A percentile compares a stretch with the other conserved stretches of the same genome.
phyloP scores from a whole-genome alignment of 73 alveolate genomes.

The Stentor roeselii region DNA sequence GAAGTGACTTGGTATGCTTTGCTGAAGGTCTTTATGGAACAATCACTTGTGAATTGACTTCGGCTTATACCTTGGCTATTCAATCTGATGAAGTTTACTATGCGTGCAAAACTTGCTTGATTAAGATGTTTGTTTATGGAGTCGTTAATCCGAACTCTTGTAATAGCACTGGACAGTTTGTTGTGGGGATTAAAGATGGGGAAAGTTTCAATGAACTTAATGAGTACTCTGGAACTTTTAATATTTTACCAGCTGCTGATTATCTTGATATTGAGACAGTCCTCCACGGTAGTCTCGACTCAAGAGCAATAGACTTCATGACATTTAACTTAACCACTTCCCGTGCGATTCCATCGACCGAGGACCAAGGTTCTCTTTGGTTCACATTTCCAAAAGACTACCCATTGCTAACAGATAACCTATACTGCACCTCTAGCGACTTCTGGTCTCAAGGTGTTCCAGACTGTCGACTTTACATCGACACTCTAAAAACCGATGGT shows the following conservation, averaged over 20 bases:
- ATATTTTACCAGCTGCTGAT: constrained; percentile 20
- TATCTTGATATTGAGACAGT: constrained; percentile 6
- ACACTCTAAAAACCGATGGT: not conserved
- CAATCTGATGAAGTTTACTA: not conserved
- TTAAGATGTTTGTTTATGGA: not conserved
- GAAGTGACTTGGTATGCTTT: constrained; percentile 37
- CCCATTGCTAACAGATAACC: not conserved
- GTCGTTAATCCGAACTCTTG: constrained; percentile 4
- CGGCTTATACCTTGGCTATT: not conserved
- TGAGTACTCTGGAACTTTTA: constrained; percentile 25
- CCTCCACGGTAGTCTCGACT: not conserved
- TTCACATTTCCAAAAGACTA: constrained; percentile 9
- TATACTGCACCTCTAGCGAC: not conserved
- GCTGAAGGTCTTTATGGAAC: constrained; percentile 29
- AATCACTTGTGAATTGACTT: not conserved
- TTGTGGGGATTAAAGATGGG: not conserved
- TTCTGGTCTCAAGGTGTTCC: constrained; percentile 24
- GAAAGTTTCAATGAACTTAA: not conserved
- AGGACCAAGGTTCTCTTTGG: constrained; percentile 6
- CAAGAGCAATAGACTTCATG: not conserved
- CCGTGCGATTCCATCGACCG: not conserved
- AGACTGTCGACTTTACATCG: not conserved
- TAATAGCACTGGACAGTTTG: constrained; percentile 15
- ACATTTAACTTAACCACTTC: constrained; percentile 12
- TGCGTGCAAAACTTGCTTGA: not conserved